Evolutionary conservation across 345 rosid species (phyloP).

Genomic region (Populus tremula): DNA sequence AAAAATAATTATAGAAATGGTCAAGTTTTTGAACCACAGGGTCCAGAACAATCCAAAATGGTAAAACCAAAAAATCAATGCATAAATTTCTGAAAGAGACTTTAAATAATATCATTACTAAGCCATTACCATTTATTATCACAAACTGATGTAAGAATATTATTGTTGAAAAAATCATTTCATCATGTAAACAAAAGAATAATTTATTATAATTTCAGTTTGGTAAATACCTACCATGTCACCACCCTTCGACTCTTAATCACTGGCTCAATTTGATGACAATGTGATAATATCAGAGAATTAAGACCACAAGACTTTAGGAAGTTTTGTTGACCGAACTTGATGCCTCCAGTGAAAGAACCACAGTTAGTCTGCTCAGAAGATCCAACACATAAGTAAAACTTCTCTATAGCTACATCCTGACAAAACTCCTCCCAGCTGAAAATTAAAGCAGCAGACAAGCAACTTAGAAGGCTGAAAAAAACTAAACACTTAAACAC

Average conservation of each 20-base stretch:
- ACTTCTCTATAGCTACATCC: conserved; percentile 75
- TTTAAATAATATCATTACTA: neutral
- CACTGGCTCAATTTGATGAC: conserved; percentile 41
- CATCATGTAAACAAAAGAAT: conserved; percentile 3
- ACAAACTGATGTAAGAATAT: too few relatives aligned
- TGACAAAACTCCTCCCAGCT: conserved; percentile 88
- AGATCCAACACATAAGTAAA: conserved; percentile 50
- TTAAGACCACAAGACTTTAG: conserved; percentile 32
- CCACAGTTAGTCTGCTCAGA: conserved; percentile 28
- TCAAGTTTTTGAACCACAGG: neutral
- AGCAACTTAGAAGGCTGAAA: conserved; percentile 12
- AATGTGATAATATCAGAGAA: conserved; percentile 29
- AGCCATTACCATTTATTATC: too few relatives aligned
- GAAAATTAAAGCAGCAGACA: conserved; percentile 23
- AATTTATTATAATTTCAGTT: neutral
- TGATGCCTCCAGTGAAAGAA: conserved; percentile 22
- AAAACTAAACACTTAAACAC: conserved; percentile 5
- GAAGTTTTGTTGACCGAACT: conserved; percentile 32
- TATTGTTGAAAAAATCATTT: neutral
- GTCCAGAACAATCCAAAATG: neutral
- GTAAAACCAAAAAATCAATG: neutral
- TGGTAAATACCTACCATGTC: conserved; percentile 40
- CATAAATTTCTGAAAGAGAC: neutral
- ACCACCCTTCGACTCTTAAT: conserved; percentile 41
- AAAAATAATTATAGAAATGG: neutral